A percentile compares a stretch with the other conserved stretches of the same genome.
Conservation (phyloP, 1,139 yeast species). For the Blastobotrys arbuscula region DNA sequence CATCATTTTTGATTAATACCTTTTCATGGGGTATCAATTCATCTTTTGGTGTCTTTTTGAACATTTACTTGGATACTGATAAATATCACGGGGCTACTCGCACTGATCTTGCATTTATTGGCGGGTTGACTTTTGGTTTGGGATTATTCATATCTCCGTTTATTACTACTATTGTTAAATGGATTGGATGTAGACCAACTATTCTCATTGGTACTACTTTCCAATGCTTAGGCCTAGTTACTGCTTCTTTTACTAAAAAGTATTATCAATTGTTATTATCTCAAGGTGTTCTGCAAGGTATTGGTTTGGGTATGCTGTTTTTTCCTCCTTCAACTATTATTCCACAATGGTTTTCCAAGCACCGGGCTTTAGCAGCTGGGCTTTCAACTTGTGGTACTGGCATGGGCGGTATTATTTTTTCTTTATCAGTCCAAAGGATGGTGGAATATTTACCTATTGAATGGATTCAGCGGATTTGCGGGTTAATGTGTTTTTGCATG, state of each 20-base stretch:
- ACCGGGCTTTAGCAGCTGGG: slow-evolving; percentile 52
- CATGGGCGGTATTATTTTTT: slow-evolving; percentile 33
- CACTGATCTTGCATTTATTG: slow-evolving; percentile 62
- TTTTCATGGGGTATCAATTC: slow-evolving; percentile 75
- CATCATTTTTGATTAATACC: slow-evolving; percentile 49
- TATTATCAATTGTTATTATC: slow-evolving; percentile 63
- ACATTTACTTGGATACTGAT: slow-evolving; percentile 46
- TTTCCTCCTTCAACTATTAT: slow-evolving; percentile 51
- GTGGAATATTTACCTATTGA: slow-evolving; percentile 48
- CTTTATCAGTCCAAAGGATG: slow-evolving; percentile 38
- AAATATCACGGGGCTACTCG: slow-evolving; percentile 53
- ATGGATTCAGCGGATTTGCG: slow-evolving; percentile 65
- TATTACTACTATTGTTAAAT: slow-evolving; percentile 36
- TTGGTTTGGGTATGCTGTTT: slow-evolving; percentile 54
- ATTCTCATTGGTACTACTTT: slow-evolving; percentile 46
- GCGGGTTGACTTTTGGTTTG: slow-evolving; percentile 55
- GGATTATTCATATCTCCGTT: slow-evolving; percentile 59
- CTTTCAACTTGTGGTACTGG: slow-evolving; percentile 36
- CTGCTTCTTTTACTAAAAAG: slow-evolving; percentile 58
- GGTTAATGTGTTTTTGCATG: slow-evolving; percentile 39
- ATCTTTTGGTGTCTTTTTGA: slow-evolving; percentile 61
- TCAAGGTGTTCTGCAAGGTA: slow-evolving; percentile 62
- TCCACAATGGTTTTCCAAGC: slow-evolving; percentile 58
- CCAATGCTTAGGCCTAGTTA: slow-evolving; percentile 52
- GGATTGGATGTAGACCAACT: slow-evolving; percentile 37